Conservation (phyloP, 371 early-diverging fungal species). For the Mortierella sp. region DNA sequence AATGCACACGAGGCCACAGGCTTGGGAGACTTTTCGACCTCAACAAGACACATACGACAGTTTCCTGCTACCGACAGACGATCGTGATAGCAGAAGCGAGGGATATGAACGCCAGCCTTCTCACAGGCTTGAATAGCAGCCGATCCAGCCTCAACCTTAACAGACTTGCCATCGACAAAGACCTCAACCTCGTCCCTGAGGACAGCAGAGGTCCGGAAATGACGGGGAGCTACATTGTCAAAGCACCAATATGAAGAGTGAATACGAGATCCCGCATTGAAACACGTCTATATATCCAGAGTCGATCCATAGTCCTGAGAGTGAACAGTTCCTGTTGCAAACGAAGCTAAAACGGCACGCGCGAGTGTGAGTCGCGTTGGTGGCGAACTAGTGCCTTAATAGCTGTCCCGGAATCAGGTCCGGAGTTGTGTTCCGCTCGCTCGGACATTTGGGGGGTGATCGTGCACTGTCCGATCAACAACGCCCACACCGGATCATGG, state of each 20-base stretch:
- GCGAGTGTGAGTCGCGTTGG: not conserved
- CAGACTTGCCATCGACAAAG: constrained; percentile 92
- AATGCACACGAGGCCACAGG: constrained; percentile 97
- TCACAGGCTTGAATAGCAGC: constrained; percentile 98
- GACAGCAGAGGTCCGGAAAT: constrained; percentile 64
- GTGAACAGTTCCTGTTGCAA: not conserved
- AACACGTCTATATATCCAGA: not conserved
- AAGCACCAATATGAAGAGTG: constrained; percentile 1
- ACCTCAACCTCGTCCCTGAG: constrained; percentile 79
- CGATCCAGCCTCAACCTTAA: constrained; percentile 91
- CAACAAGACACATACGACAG: constrained; percentile 99
- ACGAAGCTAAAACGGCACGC: not conserved
- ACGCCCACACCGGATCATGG: too few relatives aligned
- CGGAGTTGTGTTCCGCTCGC: constrained; percentile 10
- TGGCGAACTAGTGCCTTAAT: not conserved
- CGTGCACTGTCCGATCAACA: too few relatives aligned
- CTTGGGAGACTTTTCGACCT: constrained; percentile 95
- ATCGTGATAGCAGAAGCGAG: constrained; percentile 98
- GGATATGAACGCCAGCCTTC: constrained; percentile 89
- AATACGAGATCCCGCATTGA: not conserved
- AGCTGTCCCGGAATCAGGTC: constrained; percentile 4
- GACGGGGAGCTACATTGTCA: constrained; percentile 54
- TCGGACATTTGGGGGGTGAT: constrained; percentile 8
- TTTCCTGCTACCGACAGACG: constrained; percentile 97
- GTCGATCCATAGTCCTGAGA: constrained; percentile 4